Base-by-base conservation (phyloP, 495 filamentous ascomycete genomes). In the Trichoderma gamsii region DNA sequence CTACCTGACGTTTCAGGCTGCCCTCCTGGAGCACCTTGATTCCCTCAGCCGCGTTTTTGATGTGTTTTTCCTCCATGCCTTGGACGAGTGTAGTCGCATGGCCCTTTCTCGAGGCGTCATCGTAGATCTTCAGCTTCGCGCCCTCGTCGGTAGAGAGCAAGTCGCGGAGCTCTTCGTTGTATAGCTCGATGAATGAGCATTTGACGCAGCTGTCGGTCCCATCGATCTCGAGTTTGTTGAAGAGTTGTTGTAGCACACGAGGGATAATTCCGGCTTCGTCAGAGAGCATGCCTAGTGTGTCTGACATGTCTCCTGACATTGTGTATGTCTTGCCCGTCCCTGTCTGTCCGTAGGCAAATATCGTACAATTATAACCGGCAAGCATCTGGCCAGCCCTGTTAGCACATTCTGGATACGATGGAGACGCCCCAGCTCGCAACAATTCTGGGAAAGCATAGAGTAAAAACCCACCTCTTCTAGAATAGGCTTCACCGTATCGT, bases 271-370 rank as follows among this genome's bases (percentile, higher is more conserved):
- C 95, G 16, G 95, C 95, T 35, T 88, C 89, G 67, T 97, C 95
- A 4, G 93, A 92, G 21, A 97, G 82, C 63, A 96, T 86, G 3
- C 92, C 92, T 61, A 92, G 80, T 1, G 88, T 91, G 70, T 95
- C 89, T 12, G 84, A 89, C 90, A 99, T 97, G 74, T 99, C 93
- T 43, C 95, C 95, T 4, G 96, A 96, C 95, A 99, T 99, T 3
- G 95, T 99, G 76, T 99, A 99, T 41, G 95, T 99, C 78, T 99
- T 99, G 66, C 95, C 95, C 0, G 95, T 99, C 35, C 95, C 95
- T 0, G 95, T 99, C 73, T 99, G 95, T 11, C 95, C 95, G 76
- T 99, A 99, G 63, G 95, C 95, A 74, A 99, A 99, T 67, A 99
- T 96, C 9, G 95, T 99, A 76, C 95, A 99, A 76, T 99, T 99